Evolutionary conservation across 1,139 yeast species (phyloP), one percentile per base, ranked within the genome.

Genomic region (Fermentozyma sake): DNA sequence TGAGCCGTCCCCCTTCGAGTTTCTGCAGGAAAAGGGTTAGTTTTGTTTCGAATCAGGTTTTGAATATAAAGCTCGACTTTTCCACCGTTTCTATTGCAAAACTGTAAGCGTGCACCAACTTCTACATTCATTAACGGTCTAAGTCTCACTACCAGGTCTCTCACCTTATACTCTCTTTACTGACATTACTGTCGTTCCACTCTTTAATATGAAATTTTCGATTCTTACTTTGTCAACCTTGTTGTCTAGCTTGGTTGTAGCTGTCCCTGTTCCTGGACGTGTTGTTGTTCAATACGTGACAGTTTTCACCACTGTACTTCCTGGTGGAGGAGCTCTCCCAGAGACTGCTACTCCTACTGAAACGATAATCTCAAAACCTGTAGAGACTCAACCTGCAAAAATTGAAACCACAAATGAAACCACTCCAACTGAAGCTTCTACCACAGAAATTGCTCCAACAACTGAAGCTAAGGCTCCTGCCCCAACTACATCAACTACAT

Each of bases 221-320:
- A 24, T 29, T 18, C 27, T 33, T 26, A 27, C 41, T 16, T 31
- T 38, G 27, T 34, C 39, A 22, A 31, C 43, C 20, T 31, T 41
- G 24, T 23, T 37, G 18, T 23, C 41, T 21, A 25, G 28, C 20
- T 20, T 35, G 23, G 41, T 32, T 14, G 35, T 36, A 16, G 52
- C 55, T 29, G 47, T 39, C 20, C 59, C 61, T 9, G 52, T 45
- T 20, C 52, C 54, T 12, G 49, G 33, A 17, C 33, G 42, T 17
- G 38, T 33, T 21, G 40, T 40, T 18, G 43, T 50, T 21, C 29
- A 35, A 14, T 38, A 30, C 24, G 36, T 43, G 22, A 36, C 33
- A 12, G 18, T 37, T 23, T 41, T 27, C 32, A 39, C 41, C 19
- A 45, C 50, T 18, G 50, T 46, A 4, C 15, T 31, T 6, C 18